These are phyloP conservation scores for Nakataea oryzae DNA, from an alignment of 2,329 filamentous ascomycete genomes.

Conservation along the genomic window DNA sequence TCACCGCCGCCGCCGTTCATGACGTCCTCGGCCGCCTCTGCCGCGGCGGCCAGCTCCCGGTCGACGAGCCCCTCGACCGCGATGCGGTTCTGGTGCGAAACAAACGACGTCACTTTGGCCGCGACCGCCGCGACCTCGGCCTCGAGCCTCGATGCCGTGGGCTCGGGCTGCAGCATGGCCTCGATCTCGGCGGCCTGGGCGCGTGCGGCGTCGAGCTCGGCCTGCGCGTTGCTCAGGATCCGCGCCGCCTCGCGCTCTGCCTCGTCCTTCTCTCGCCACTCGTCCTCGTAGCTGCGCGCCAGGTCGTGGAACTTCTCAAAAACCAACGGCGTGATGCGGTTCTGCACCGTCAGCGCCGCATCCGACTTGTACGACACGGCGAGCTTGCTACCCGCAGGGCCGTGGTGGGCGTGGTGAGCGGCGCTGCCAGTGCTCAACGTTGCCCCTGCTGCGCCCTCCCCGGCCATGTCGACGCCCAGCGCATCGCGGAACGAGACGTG, in stretches of 20 bases:
- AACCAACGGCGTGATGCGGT: constrained; percentile 58
- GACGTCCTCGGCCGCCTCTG: constrained; percentile 7
- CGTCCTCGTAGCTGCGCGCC: constrained; percentile 61
- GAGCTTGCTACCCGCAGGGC: constrained; percentile 16
- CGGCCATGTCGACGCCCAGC: constrained; percentile 11
- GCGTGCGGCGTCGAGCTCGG: constrained; percentile 52
- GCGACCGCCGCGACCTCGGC: constrained; percentile 40
- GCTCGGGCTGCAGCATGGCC: constrained; percentile 42
- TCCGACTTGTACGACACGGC: constrained; percentile 42
- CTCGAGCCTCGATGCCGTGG: constrained; percentile 24
- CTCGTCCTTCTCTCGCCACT: constrained; percentile 63
- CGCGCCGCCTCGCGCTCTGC: constrained; percentile 58
- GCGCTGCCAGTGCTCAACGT: neutral
- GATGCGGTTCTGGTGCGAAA: constrained; percentile 39
- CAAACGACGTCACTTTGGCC: constrained; percentile 24
- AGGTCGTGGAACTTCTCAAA: constrained; percentile 64
- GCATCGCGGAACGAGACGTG: constrained; percentile 43
- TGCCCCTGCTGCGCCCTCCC: neutral
- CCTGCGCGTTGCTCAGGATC: constrained; percentile 55
- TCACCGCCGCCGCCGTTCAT: constrained; percentile 29
- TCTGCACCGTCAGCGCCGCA: constrained; percentile 59
- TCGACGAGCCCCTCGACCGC: constrained; percentile 42
- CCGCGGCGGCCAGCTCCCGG: constrained; percentile 31
- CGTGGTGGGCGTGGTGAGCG: neutral
- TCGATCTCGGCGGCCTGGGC: constrained; percentile 51